Evolutionary conservation across 2,329 filamentous ascomycete genomes (phyloP).

Genomic region (Claviceps monticola): DNA sequence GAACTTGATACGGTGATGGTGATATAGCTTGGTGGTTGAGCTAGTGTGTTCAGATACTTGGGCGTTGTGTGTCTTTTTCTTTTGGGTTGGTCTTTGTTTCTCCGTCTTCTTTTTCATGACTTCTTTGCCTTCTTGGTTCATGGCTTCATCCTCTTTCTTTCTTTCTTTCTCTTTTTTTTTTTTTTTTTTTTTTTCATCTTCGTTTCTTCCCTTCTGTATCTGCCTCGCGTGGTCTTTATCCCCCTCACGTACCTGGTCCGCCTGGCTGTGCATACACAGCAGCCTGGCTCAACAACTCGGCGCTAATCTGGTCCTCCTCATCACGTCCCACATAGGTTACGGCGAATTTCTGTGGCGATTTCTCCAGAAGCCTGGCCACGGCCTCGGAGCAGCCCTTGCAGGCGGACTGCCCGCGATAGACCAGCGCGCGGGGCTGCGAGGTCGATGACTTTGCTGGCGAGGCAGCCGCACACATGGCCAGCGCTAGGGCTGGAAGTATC

Average conservation of each 20-base stretch:
- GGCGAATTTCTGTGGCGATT: conserved; percentile 9
- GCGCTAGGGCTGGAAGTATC: neutral
- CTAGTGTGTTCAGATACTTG: no score
- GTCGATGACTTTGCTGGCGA: neutral
- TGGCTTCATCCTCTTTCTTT: no score
- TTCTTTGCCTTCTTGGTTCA: no score
- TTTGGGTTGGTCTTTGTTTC: no score
- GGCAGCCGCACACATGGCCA: neutral
- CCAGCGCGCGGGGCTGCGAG: conserved; percentile 6
- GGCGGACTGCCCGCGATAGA: conserved; percentile 10
- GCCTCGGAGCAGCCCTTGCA: conserved; percentile 10
- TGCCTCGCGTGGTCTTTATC: no score
- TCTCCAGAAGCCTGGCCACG: conserved; percentile 9
- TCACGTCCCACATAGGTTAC: conserved; percentile 10
- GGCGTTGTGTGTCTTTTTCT: no score
- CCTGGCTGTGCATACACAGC: conserved; percentile 10
- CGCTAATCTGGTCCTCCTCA: conserved; percentile 7
- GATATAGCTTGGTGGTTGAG: no score
- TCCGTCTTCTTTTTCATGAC: no score
- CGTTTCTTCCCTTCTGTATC: no score
- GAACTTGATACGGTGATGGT: no score
- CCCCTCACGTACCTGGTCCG: conserved; percentile 2
- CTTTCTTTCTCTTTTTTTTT: no score
- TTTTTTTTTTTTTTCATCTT: no score
- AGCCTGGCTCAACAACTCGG: conserved; percentile 6